Base-by-base conservation (phyloP, 768 basidiomycete genomes). In the Amanita rimosa region DNA sequence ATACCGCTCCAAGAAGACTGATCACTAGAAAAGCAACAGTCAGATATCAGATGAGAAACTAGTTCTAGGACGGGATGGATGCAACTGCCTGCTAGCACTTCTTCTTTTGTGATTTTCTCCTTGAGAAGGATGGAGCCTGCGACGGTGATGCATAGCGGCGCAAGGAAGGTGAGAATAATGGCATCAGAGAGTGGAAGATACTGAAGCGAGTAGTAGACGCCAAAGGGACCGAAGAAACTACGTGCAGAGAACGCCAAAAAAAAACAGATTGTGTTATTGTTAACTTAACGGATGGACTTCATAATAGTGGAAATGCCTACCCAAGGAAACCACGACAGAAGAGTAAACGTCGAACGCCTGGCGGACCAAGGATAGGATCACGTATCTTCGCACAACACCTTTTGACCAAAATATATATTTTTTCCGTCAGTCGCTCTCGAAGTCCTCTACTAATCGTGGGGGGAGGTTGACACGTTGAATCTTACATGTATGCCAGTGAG, bases 101-200 rank as follows among this genome's bases (percentile, higher is more conserved):
- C 79, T 52, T 65, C 71, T 44, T 62, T 63, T 3, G 73, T 71
- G 52, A 85, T 73, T 0, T 57, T 61, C 55, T 92, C 90, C 24
- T 75, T 73, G 14, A 86, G 61, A 14, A 85, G 66, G 1, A 46
- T 0, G 6, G 45, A 21, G 11, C 45, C 45, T 6, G 78, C 65
- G 6, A 87, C 59, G 0, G 77, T 78, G 0, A 80, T 83, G 33
- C 70, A 69, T 46, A 82, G 72, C 0, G 91, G 91, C 1, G 74
- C 62, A 4, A 93, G 67, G 65, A 91, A 93, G 0, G 80, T 80
- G 38, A 95, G 65, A 3, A 85, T 82, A 0, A 79, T 81, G 0
- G 85, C 78, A 58, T 93, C 90, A 1, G 84, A 82, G 0, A 93
- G 69, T 0, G 85, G 82, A 4, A 92, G 72, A 62, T 83, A 86